Evolutionary conservation across 148 eudicot species (phyloP).

Genomic region (Silene uniflora): DNA sequence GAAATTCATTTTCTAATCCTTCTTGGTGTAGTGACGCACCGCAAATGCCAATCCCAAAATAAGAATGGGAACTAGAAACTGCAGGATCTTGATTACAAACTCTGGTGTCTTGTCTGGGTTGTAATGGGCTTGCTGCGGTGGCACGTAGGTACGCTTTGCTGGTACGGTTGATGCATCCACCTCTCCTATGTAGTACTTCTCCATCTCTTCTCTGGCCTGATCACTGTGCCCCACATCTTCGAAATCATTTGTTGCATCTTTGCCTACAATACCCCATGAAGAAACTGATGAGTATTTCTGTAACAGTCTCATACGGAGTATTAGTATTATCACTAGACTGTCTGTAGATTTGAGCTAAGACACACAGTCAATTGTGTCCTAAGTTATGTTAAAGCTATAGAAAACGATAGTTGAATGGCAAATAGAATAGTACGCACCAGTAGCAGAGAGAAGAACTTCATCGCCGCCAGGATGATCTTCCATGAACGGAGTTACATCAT

Average conservation of each 20-base stretch:
- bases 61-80: constrained; percentile 64
- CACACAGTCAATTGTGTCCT: background rate
- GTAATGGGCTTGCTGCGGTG: constrained; percentile 48
- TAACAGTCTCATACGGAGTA: background rate
- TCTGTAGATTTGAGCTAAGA: background rate
- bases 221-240: constrained; percentile 89
- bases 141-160: constrained; percentile 40
- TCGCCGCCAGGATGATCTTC: constrained; percentile 98
- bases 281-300: background rate
- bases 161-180: constrained; percentile 58
- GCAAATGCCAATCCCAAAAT: constrained; percentile 70
- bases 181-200: constrained; percentile 62
- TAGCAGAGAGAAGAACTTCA: constrained; percentile 82
- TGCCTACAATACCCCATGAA: constrained; percentile 40
- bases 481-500: constrained; percentile 88
- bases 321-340: background rate
- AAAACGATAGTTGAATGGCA: background rate
- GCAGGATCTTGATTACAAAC: constrained; percentile 64
- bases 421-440: constrained; percentile 39
- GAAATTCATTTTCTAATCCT: constrained; percentile 42
- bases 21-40: constrained; percentile 67
- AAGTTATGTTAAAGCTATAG: background rate
- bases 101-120: constrained; percentile 55
- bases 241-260: constrained; percentile 82
- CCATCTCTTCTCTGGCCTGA: constrained; percentile 62